Conservation (phyloP, 305 asterid genomes). For the Fraxinus ornus region DNA sequence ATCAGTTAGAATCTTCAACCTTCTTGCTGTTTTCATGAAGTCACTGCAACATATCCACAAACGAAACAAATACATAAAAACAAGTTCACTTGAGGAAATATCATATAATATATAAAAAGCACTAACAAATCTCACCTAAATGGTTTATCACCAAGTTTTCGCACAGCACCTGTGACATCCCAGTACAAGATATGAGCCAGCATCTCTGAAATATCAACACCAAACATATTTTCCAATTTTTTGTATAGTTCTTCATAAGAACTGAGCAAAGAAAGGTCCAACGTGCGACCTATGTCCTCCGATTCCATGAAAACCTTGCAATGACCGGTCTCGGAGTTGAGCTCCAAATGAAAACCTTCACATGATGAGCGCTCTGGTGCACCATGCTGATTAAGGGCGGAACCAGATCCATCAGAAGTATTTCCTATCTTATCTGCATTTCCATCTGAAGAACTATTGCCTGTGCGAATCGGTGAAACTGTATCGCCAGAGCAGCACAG, state of each 20-base stretch:
- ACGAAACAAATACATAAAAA: neutral
- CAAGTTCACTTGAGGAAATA: neutral
- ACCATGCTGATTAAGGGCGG: conserved; percentile 41
- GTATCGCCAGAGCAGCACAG: conserved; percentile 49
- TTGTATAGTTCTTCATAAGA: conserved; percentile 60
- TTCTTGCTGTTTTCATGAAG: conserved; percentile 52
- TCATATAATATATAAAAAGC: neutral
- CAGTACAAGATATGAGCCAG: conserved; percentile 50
- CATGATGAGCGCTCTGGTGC: conserved; percentile 38
- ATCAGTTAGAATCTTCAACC: conserved; percentile 62
- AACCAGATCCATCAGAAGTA: conserved; percentile 53
- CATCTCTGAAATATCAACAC: conserved; percentile 47
- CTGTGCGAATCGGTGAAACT: conserved; percentile 37
- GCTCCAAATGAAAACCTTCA: conserved; percentile 45
- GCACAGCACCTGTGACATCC: conserved; percentile 49
- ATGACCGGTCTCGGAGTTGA: conserved; percentile 49
- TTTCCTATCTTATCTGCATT: conserved; percentile 47
- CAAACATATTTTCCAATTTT: conserved; percentile 61
- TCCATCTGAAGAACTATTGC: conserved; percentile 56
- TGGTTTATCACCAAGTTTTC: conserved; percentile 62
- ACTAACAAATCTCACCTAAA: conserved; percentile 46
- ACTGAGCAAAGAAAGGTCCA: conserved; percentile 60
- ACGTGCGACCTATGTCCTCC: conserved; percentile 67
- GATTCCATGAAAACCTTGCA: conserved; percentile 85
- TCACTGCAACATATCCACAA: conserved; percentile 44